Conservation (phyloP, 129 eudicot species). For the Saposhnikovia divaricata region DNA sequence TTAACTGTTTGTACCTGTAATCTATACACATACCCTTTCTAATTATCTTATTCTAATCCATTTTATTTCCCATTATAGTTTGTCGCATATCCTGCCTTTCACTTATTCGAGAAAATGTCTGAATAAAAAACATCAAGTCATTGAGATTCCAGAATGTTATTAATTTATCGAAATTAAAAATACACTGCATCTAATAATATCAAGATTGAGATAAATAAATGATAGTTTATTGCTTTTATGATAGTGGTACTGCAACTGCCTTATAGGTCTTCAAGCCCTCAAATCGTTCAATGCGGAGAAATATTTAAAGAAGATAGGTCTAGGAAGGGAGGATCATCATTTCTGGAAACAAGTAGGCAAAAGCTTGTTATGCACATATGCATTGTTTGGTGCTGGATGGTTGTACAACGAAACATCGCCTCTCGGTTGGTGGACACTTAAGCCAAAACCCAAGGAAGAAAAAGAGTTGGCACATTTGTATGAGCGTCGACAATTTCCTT, state of each 20-base stretch:
- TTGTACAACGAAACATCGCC: slow-evolving; percentile 83
- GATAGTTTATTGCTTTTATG: too few relatives aligned
- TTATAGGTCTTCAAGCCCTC: neutral
- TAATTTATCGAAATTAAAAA: neutral
- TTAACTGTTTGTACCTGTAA: neutral
- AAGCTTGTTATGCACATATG: slow-evolving; percentile 65
- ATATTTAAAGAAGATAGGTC: slow-evolving; percentile 58
- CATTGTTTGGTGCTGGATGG: slow-evolving; percentile 72
- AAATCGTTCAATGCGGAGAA: slow-evolving; percentile 31
- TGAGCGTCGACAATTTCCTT: slow-evolving; percentile 69
- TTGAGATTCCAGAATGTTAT: neutral
- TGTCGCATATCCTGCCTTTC: neutral
- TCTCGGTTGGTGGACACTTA: slow-evolving; percentile 93
- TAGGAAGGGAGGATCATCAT: slow-evolving; percentile 65
- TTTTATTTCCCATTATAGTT: neutral
- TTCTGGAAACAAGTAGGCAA: slow-evolving; percentile 91
- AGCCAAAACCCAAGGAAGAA: slow-evolving; percentile 89
- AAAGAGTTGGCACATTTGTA: slow-evolving; percentile 76
- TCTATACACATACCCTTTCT: neutral
- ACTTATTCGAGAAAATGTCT: slow-evolving; percentile 35
- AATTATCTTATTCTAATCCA: neutral
- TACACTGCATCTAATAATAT: neutral
- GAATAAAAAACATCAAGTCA: neutral
- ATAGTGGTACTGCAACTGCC: neutral
- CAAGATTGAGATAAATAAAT: neutral